Conservation (phyloP, 805 yeast species). For the Suhomyces prunicola region DNA sequence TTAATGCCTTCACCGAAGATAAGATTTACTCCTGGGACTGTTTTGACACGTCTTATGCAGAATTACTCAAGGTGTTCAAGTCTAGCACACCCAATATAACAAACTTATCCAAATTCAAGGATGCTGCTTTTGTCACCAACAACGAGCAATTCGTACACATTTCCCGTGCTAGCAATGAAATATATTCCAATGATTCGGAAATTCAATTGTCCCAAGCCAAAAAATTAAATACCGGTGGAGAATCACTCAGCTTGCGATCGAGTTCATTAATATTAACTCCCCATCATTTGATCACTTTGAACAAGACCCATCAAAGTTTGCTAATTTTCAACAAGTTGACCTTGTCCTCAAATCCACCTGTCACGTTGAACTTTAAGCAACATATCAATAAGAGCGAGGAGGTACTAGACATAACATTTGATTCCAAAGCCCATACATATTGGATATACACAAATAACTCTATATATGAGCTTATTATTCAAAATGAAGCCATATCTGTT, state of each 20-base stretch:
- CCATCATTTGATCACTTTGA: slow-evolving; percentile 28
- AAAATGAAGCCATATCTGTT: slow-evolving; percentile 67
- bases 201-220: slow-evolving; percentile 18
- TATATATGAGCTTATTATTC: slow-evolving; percentile 69
- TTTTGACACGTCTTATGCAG: slow-evolving; percentile 27
- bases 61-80: slow-evolving; percentile 28
- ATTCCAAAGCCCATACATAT: slow-evolving; percentile 45
- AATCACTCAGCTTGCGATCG: slow-evolving; percentile 4
- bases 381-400: slow-evolving; percentile 3
- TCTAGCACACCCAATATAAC: slow-evolving; percentile 11
- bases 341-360: slow-evolving; percentile 7
- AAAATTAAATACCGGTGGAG: slow-evolving; percentile 5
- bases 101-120: background rate
- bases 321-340: slow-evolving; percentile 29
- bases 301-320: slow-evolving; percentile 14
- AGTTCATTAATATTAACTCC: slow-evolving; percentile 22
- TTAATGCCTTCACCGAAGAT: slow-evolving; percentile 19
- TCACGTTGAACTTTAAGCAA: slow-evolving; percentile 6
- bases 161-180: slow-evolving; percentile 11
- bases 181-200: slow-evolving; percentile 31
- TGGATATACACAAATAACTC: slow-evolving; percentile 68
- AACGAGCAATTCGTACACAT: slow-evolving; percentile 11
- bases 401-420: slow-evolving; percentile 30
- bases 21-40: slow-evolving; percentile 31
- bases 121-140: slow-evolving; percentile 13